Base-by-base conservation (phyloP, 495 filamentous ascomycete genomes). In the Hypomontagnella monticulosa region DNA sequence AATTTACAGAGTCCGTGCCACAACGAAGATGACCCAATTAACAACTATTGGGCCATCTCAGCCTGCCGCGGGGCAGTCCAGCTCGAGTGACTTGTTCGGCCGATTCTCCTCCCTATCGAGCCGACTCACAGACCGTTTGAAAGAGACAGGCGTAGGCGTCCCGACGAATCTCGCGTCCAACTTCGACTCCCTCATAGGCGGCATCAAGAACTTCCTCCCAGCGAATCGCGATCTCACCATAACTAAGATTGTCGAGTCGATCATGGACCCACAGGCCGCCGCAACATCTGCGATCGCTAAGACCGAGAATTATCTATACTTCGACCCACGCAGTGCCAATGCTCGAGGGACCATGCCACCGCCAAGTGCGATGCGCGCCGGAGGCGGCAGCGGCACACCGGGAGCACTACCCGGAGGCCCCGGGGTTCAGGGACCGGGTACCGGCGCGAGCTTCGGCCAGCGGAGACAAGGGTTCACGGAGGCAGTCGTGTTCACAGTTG, bases 1-100 rank as follows among this genome's bases (percentile, higher is more conserved):
- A 5, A 9, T 50, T 43, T 14, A 23, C 70, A 92, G 94, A 74
- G 94, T 99, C 19, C 93, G 93, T 40, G 91, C 96, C 64, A 90
- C 96, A 51, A 98, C 95, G 9, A 93, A 94, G 36, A 98, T 98
- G 95, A 97, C 96, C 14, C 97, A 98, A 89, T 92, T 99, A 82
- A 92, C 93, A 4, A 93, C 94, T 5, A 73, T 81, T 70, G 80
- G 86, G 11, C 87, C 94, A 3, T 83, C 88, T 1, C 85, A 91
- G 59, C 85, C 86, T 12, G 32, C 60, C 27, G 46, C 59, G 15
- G 76, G 87, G 32, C 84, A 87, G 52, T 78, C 77, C 0, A 73
- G 79, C 16, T 88, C 91, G 4, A 85, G 89, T 1, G 87, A 91
- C 54, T 81, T 99, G 18, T 96, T 98, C 82, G 87, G 89, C 32